A percentile compares a stretch with the other conserved stretches of the same genome.
Evolutionary conservation across 1,284 basidiomycete genomes (phyloP).

Genomic region (Tilletia horrida): DNA sequence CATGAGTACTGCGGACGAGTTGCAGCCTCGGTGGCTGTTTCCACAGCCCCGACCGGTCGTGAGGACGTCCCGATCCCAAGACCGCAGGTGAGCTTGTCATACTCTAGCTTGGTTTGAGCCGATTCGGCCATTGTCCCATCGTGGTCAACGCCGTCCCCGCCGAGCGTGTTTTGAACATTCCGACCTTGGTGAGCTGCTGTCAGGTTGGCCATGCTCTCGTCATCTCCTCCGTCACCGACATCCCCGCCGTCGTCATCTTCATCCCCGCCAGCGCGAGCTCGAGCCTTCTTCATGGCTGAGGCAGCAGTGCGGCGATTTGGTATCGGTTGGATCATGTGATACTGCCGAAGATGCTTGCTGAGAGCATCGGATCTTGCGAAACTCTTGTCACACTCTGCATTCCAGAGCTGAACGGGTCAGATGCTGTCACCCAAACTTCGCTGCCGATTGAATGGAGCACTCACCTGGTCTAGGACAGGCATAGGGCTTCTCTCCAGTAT

Average conservation of each 20-base stretch:
- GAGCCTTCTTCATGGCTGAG: slow-evolving; percentile 5
- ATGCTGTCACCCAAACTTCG: neutral
- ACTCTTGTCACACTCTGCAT: slow-evolving; percentile 80
- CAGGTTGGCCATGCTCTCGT: slow-evolving; percentile 4
- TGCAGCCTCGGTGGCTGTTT: neutral
- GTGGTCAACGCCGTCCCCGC: slow-evolving; percentile 11
- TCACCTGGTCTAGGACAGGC: slow-evolving; percentile 73
- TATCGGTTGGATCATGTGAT: slow-evolving; percentile 61
- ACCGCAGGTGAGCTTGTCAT: neutral
- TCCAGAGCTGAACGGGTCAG: neutral
- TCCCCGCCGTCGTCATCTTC: slow-evolving; percentile 29
- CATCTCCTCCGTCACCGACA: slow-evolving; percentile 14
- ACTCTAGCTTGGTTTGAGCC: neutral
- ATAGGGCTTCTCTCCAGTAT: slow-evolving; percentile 88
- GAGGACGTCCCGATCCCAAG: slow-evolving; percentile 1
- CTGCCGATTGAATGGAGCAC: slow-evolving; percentile 38
- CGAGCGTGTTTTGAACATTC: neutral
- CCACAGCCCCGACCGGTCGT: slow-evolving; percentile 1
- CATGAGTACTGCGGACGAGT: neutral
- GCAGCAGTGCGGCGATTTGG: slow-evolving; percentile 27
- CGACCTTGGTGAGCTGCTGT: neutral
- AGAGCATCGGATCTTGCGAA: slow-evolving; percentile 88
- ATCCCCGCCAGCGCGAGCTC: neutral
- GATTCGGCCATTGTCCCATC: neutral
- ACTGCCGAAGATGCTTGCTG: slow-evolving; percentile 82